Evolutionary conservation across 371 early-diverging fungal species (phyloP), one percentile per base, ranked within the genome.

Genomic region (Rhizopus microsporus): DNA sequence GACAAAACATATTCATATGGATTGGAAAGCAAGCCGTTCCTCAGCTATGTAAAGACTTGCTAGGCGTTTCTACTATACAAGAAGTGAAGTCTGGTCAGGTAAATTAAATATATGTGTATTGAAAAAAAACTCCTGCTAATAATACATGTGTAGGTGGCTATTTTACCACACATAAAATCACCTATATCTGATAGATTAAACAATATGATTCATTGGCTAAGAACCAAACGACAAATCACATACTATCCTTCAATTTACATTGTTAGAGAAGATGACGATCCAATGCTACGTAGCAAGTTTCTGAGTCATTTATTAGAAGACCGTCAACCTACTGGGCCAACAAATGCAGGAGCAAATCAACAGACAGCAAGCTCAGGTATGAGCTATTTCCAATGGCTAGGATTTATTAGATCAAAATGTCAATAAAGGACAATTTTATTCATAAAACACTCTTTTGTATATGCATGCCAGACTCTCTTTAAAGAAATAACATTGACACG

Each of bases 351-450:
- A 10, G 72, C 74, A 31, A 74, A 74, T 45, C 79, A 74, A 58
- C 48, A 67, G 23, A 43, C 51, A 9, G 68, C 88, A 38, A 81
- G 85, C 62, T 84, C 83, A 30, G 87, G 89, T 17, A 77, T 82
- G 69, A 89, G 90, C 50, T 93, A 93, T 70, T 86, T 88, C 67
- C 91, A 93, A 74, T 92, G 80, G 80, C 56, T 79, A 15, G 80
- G 80, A 23, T 74, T 63, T 45, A 51, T 79, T 43, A 66, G 79
- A 52, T 56, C 76, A 38, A 78, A 78, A 61, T 57, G 57, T 46
- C 64, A 68, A 61, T 66, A 61, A 57, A 49, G 45, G 16, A 56
- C 13, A 10, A 7, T 37, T 37, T 46, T 46, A 46, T 23, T 46
- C 15, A 46, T 46, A 42, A 42, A 48, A 29, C 9, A 8, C 32